Conservation (phyloP, 805 yeast genomes). For the Candida maltosa region DNA sequence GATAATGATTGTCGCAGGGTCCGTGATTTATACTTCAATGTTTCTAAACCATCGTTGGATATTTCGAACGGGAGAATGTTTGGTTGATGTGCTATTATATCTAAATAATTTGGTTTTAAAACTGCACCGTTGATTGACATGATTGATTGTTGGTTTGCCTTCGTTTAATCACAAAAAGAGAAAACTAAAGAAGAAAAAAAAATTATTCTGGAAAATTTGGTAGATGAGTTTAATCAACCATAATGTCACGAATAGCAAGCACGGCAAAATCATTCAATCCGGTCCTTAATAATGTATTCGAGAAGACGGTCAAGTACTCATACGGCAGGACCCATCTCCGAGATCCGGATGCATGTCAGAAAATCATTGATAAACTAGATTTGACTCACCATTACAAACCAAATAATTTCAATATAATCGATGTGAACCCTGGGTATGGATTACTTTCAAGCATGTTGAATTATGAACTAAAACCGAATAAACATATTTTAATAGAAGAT, state of each 20-base stretch:
- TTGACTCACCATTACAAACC: constrained; percentile 32
- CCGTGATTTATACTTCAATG: constrained; percentile 9
- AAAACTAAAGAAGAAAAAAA: too few relatives aligned
- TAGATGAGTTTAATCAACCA: too few relatives aligned
- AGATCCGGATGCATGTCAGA: constrained; percentile 24
- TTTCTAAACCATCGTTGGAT: constrained; percentile 15
- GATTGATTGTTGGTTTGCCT: neutral
- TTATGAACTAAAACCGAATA: constrained; percentile 55
- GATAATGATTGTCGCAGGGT: constrained; percentile 27
- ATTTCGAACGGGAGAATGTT: constrained; percentile 15
- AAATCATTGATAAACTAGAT: constrained; percentile 46
- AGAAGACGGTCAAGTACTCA: neutral
- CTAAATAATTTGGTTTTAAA: constrained; percentile 11
- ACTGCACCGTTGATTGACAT: constrained; percentile 29
- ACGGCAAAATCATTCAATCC: neutral
- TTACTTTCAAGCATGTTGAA: constrained; percentile 62
- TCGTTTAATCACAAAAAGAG: neutral
- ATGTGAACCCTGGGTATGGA: constrained; percentile 59
- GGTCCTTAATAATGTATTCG: neutral
- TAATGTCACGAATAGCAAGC: too few relatives aligned
- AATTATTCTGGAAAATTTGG: too few relatives aligned
- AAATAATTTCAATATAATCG: constrained; percentile 49
- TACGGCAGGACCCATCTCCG: constrained; percentile 1
- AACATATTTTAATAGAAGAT: constrained; percentile 62
- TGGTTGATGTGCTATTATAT: constrained; percentile 4